phyloP scores from a whole-genome alignment of 345 rosid species.

The Hibiscus mutabilis region DNA sequence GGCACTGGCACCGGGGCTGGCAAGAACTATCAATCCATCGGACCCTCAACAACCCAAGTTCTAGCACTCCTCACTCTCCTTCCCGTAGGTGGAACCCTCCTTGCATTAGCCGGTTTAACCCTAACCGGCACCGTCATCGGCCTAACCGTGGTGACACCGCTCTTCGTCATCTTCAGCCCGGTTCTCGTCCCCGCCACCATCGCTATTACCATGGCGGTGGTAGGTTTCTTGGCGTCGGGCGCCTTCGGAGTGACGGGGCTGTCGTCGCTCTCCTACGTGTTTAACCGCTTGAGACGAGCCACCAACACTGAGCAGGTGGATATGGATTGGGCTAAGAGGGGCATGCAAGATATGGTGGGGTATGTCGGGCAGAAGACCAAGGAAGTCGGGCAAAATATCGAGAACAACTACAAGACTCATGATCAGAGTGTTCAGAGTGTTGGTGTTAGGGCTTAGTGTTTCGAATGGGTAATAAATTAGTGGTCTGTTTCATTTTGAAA shows the following conservation, averaged over 20 bases:
- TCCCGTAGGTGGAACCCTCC: slow-evolving; percentile 54
- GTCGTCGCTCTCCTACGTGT: slow-evolving; percentile 40
- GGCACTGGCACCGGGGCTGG: background rate
- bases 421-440: slow-evolving; percentile 9
- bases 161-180: slow-evolving; percentile 69
- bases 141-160: slow-evolving; percentile 47
- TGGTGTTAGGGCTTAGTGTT: background rate
- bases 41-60: slow-evolving; percentile 51
- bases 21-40: background rate
- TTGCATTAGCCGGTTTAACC: slow-evolving; percentile 57
- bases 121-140: slow-evolving; percentile 58
- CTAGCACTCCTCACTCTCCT: slow-evolving; percentile 41
- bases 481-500: background rate
- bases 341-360: slow-evolving; percentile 35
- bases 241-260: slow-evolving; percentile 67
- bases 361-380: slow-evolving; percentile 57
- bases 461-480: too few relatives aligned
- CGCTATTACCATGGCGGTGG: slow-evolving; percentile 33
- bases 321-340: slow-evolving; percentile 25
- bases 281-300: slow-evolving; percentile 29
- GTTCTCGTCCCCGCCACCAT: slow-evolving; percentile 59
- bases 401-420: slow-evolving; percentile 33
- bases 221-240: slow-evolving; percentile 56
- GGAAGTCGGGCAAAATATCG: slow-evolving; percentile 38
- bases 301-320: slow-evolving; percentile 39